Base-by-base conservation (phyloP, 805 yeast genomes). In the Danielia oregonensis region DNA sequence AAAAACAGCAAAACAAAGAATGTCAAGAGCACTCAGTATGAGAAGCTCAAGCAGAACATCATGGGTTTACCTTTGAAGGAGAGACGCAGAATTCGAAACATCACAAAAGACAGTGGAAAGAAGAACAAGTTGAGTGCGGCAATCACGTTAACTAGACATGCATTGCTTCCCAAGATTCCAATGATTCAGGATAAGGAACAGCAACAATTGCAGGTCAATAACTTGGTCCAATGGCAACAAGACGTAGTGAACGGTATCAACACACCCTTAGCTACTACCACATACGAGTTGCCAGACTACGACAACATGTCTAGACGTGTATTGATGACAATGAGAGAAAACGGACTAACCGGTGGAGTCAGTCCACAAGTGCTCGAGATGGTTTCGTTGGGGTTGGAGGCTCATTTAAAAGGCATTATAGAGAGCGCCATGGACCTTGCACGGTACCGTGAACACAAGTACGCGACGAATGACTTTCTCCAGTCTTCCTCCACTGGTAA, bases 181-280 rank as follows among this genome's bases (percentile, higher is more conserved):
- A 78, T 81, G 53, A 79, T 75, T 25, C 74, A 72, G 36, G 76
- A 68, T 35, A 63, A 59, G 37, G 71, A 61, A 35, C 68, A 67
- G 41, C 72, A 63, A 42, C 72, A 59, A 40, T 46, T 59, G 31
- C 70, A 64, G 35, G 71, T 65, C 18, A 66, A 64, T 35, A 76
- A 75, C 46, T 73, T 86, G 22, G 73, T 79, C 19, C 82, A 82
- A 47, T 88, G 96, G 91, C 86, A 94, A 15, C 96, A 89, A 57
- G 97, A 93, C 53, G 86, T 93, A 12, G 73, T 82, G 35, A 88
- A 82, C 51, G 94, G 93, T 3, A 74, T 86, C 36, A 87, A 85
- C 46, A 76, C 93, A 2, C 91, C 93, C 4, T 67, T 89, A 23
- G 74, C 91, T 2, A 67, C 85, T 1, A 95, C 91, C 46, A 68